A percentile compares a stretch with the other conserved stretches of the same genome.
phyloP scores from a whole-genome alignment of 768 basidiomycete species.

The Macrolepiota albuminosa region DNA sequence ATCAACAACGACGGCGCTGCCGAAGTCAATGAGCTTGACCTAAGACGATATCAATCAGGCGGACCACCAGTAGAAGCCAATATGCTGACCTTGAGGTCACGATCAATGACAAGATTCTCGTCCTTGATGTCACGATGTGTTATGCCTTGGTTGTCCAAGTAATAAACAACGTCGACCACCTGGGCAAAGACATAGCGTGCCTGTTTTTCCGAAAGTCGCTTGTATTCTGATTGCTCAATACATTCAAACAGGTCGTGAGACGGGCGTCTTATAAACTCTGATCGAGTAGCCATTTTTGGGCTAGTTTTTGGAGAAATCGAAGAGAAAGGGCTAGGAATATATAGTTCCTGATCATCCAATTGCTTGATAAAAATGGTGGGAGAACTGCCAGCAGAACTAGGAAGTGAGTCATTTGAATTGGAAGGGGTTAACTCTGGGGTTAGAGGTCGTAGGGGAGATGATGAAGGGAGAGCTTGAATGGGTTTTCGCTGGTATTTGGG shows the following conservation, averaged over 20 bases:
- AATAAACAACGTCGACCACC: conserved; percentile 79
- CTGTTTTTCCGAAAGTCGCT: conserved; percentile 71
- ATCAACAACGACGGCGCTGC: conserved; percentile 77
- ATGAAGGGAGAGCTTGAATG: conserved; percentile 18
- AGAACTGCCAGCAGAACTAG: conserved; percentile 41
- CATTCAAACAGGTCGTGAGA: conserved; percentile 95
- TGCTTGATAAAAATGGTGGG: conserved; percentile 11
- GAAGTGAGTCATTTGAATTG: conserved; percentile 40
- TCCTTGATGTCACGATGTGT: conserved; percentile 97
- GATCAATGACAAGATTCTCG: conserved; percentile 85
- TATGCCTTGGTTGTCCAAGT: conserved; percentile 79
- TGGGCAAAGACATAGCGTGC: conserved; percentile 84
- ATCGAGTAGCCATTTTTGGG: conserved; percentile 22
- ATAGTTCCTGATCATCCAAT: conserved; percentile 3
- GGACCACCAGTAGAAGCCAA: not conserved
- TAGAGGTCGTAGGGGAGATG: conserved; percentile 26
- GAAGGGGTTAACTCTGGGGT: conserved; percentile 59
- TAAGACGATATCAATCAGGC: conserved; percentile 21
- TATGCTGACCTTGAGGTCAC: conserved; percentile 54
- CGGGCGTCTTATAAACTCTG: conserved; percentile 59
- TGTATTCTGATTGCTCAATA: conserved; percentile 82
- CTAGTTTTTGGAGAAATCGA: conserved; percentile 12
- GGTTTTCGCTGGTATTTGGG: conserved; percentile 36
- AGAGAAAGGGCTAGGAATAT: not conserved
- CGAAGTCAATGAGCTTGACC: conserved; percentile 97